Evolutionary conservation across 108 stramenopile species (phyloP), one percentile per base, ranked within the genome.

Genomic region (Fistulifera solaris): DNA sequence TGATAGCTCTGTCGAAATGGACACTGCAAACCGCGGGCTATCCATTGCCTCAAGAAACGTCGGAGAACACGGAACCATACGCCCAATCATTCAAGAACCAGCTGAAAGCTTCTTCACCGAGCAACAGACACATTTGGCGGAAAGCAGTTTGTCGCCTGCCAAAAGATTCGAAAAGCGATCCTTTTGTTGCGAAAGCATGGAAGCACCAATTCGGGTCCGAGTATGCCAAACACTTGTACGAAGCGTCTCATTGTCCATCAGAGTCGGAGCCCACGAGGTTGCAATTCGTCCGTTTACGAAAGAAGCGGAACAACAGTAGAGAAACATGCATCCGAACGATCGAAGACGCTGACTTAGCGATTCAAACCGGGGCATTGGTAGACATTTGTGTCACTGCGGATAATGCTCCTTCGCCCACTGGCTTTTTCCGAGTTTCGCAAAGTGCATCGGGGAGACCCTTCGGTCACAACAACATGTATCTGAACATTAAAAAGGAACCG

Each of bases 401-500:
- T n/a, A 67, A 75, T 5, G 50, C 54, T 13, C 86, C 76, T 16
- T 85, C 89, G 18, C 89, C 89, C 15, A 73, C 70, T 18, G 90
- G 90, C 14, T 92, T 78, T 69, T 87, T 77, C 46, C 63, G 86
- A 18, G 59, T 83, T 19, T 74, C 76, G 0, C 81, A 83, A 48
- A 67, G 54, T 17, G 54, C 48, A 16, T 40, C 47, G 12, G 75
- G 71, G 2, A 12, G 27, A 23, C 17, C n/a, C 38, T 27, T 45
- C 46, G 22, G 65, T 53, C 60, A 65, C 52, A 35, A 51, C 19
- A 58, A 69, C 0, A 54, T 73, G 1, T 78, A 70, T 56, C 50
- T 92, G 12, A 77, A 85, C 52, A 77, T 87, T 8, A 87, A 88
- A 47, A 92, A 92, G 48, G 90, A 92, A 66, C 69, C 71, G 2